These are phyloP conservation scores for Bauhinia variegata DNA, from an alignment of 306 rosid genomes.

Conservation along the genomic window DNA sequence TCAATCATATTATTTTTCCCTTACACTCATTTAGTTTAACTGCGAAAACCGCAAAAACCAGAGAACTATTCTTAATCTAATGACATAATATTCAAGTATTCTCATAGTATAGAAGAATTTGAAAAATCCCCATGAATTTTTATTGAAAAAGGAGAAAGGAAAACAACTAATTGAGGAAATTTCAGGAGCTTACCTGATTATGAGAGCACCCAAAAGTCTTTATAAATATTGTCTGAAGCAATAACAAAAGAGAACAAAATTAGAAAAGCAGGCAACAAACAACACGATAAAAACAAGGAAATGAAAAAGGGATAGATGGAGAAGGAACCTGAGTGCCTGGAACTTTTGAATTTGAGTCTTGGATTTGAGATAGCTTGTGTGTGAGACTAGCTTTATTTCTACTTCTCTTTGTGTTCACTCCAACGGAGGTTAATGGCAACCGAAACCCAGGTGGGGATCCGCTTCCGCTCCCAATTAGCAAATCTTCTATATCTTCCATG, in stretches of 20 bases:
- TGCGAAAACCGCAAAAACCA: not conserved
- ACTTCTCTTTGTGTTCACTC: slow-evolving; percentile 57
- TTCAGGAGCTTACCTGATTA: slow-evolving; percentile 59
- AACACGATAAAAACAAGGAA: not conserved
- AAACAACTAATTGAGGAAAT: not conserved
- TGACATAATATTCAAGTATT: not conserved
- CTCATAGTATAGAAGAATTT: not conserved
- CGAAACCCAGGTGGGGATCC: slow-evolving; percentile 80
- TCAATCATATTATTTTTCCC: not conserved
- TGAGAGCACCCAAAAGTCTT: slow-evolving; percentile 97
- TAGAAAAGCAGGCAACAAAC: not conserved
- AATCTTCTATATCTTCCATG: slow-evolving; percentile 93
- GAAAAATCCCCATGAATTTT: not conserved
- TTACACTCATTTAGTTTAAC: not conserved
- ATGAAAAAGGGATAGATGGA: slow-evolving; percentile 4
- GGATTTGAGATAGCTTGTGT: slow-evolving; percentile 37
- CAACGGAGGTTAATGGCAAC: slow-evolving; percentile 60
- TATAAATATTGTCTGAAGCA: slow-evolving; percentile 69
- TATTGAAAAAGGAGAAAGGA: not conserved
- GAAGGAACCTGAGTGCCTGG: slow-evolving; percentile 81
- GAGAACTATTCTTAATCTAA: not conserved
- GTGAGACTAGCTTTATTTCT: slow-evolving; percentile 13
- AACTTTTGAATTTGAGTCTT: slow-evolving; percentile 36
- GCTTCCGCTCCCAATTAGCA: slow-evolving; percentile 51
- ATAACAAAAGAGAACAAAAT: not conserved